These are phyloP conservation scores for Exophiala mesophila DNA, from an alignment of 2,329 filamentous ascomycete species.

Conservation along the genomic window DNA sequence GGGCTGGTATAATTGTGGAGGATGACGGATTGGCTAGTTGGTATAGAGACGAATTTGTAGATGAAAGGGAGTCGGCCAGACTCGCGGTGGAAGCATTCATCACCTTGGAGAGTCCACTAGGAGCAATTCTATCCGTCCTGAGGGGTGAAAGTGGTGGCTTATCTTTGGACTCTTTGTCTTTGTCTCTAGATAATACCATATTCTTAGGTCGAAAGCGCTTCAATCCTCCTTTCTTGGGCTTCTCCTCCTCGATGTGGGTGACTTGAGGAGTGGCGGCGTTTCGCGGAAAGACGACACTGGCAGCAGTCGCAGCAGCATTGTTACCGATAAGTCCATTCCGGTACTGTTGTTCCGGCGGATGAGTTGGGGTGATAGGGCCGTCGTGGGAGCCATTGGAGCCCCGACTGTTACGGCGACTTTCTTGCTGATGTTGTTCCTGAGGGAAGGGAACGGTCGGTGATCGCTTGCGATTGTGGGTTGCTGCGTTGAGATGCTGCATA, in stretches of 20 bases:
- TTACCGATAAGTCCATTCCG: conserved; percentile 50
- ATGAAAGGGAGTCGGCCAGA: conserved; percentile 50
- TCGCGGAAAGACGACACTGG: conserved; percentile 58
- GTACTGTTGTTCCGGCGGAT: conserved; percentile 33
- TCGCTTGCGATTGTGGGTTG: conserved; percentile 47
- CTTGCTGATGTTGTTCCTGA: conserved; percentile 31
- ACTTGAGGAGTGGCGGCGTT: conserved; percentile 34
- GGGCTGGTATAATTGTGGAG: conserved; percentile 44
- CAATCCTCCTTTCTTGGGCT: conserved; percentile 51
- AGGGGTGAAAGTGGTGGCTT: conserved; percentile 56
- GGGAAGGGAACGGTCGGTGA: conserved; percentile 48
- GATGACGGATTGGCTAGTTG: conserved; percentile 57
- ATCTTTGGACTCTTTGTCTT: conserved; percentile 44
- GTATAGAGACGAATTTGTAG: conserved; percentile 55
- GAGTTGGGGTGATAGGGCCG: conserved; percentile 26
- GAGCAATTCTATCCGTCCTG: conserved; percentile 51
- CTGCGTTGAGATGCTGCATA: conserved; percentile 50
- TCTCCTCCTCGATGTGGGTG: conserved; percentile 29
- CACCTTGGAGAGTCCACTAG: conserved; percentile 49
- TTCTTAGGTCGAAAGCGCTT: conserved; percentile 68
- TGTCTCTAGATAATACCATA: conserved; percentile 58
- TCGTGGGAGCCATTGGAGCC: conserved; percentile 30
- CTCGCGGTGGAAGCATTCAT: conserved; percentile 59
- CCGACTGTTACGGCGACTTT: conserved; percentile 31
- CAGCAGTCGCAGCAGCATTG: conserved; percentile 57